A percentile compares a stretch with the other conserved stretches of the same genome.
Evolutionary conservation across 805 yeast genomes (phyloP).

Genomic region (Monosporozyma aquatica): DNA sequence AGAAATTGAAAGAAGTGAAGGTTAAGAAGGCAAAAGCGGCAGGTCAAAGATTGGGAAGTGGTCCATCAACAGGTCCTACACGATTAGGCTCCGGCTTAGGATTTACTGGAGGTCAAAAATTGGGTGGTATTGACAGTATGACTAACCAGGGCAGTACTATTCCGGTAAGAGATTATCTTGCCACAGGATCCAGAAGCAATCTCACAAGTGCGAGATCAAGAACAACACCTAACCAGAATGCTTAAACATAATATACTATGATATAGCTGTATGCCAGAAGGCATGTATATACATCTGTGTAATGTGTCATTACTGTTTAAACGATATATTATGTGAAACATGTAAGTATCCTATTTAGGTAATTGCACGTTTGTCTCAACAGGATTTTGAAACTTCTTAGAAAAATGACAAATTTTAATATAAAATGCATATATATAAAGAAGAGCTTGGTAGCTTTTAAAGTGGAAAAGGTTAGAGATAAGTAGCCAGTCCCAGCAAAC

Average conservation of each 20-base stretch:
- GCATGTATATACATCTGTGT: too few relatives aligned
- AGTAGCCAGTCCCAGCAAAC: too few relatives aligned
- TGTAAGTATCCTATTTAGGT: not conserved
- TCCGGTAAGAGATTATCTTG: not conserved
- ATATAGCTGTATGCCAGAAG: too few relatives aligned
- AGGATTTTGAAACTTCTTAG: too few relatives aligned
- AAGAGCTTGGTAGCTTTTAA: too few relatives aligned
- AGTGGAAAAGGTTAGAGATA: too few relatives aligned
- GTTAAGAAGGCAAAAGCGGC: not conserved
- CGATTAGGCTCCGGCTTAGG: not conserved
- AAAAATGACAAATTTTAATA: too few relatives aligned
- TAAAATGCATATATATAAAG: too few relatives aligned
- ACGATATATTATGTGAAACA: too few relatives aligned
- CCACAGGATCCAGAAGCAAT: constrained; percentile 2
- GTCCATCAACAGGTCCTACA: not conserved
- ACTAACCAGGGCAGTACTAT: not conserved
- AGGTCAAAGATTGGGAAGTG: constrained; percentile 7
- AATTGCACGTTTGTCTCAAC: not conserved
- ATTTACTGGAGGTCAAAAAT: constrained; percentile 3
- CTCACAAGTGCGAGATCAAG: not conserved
- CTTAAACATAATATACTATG: too few relatives aligned
- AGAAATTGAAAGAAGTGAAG: not conserved
- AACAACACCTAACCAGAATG: not conserved
- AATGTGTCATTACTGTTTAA: too few relatives aligned
- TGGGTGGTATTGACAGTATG: constrained; percentile 3